These are phyloP conservation scores for Claviceps paspali DNA, from an alignment of 2,329 filamentous ascomycete genomes.

Conservation along the genomic window DNA sequence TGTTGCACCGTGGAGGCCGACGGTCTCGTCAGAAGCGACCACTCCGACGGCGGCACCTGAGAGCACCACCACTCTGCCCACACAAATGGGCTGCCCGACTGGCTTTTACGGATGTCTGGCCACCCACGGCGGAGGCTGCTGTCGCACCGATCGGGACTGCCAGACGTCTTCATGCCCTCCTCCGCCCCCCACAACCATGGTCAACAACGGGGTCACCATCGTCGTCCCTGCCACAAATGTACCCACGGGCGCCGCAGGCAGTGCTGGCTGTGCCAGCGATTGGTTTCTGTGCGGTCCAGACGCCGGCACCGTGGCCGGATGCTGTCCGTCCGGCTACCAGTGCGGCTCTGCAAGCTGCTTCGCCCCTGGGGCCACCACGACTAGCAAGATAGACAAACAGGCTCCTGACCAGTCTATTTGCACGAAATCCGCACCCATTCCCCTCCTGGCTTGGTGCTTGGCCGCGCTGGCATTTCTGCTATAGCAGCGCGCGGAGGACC, in stretches of 20 bases:
- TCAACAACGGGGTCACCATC: slow-evolving; percentile 55
- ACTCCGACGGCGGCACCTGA: slow-evolving; percentile 19
- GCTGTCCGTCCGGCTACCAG: slow-evolving; percentile 63
- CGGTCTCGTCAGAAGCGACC: slow-evolving; percentile 14
- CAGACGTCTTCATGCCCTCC: slow-evolving; percentile 63
- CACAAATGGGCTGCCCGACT: slow-evolving; percentile 50
- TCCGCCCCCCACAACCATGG: slow-evolving; percentile 42
- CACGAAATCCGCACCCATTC: not conserved
- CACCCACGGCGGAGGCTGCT: slow-evolving; percentile 70
- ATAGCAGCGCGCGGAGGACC: not conserved
- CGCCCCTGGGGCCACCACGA: slow-evolving; percentile 33
- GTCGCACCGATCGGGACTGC: slow-evolving; percentile 75
- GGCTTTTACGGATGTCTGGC: slow-evolving; percentile 88
- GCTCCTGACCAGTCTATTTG: slow-evolving; percentile 19
- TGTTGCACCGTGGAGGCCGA: slow-evolving; percentile 31
- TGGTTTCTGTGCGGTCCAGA: slow-evolving; percentile 57
- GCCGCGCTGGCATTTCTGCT: not conserved
- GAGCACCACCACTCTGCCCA: slow-evolving; percentile 21
- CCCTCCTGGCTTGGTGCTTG: not conserved
- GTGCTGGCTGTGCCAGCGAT: slow-evolving; percentile 50
- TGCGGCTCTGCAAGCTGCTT: slow-evolving; percentile 64
- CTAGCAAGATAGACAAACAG: slow-evolving; percentile 41
- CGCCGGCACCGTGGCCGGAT: slow-evolving; percentile 54
- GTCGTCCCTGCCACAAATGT: slow-evolving; percentile 43
- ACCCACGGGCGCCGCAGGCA: slow-evolving; percentile 26